phyloP scores from a whole-genome alignment of 2,329 filamentous ascomycete species.

The Aspergillus nomiae region DNA sequence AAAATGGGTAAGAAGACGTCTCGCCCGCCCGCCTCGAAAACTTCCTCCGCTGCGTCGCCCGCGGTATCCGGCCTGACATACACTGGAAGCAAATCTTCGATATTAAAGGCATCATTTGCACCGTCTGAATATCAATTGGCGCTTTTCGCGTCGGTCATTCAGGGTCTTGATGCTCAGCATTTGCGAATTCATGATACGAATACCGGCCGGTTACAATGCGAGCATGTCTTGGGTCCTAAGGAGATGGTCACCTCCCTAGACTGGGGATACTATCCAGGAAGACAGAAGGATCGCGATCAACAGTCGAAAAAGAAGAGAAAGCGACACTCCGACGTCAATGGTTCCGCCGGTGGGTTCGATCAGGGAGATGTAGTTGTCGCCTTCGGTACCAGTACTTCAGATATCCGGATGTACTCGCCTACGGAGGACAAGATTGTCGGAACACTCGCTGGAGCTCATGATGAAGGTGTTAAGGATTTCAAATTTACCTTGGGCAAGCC shows the following conservation, averaged over 20 bases:
- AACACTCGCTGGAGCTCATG: conserved; percentile 48
- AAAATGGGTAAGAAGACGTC: conserved; percentile 51
- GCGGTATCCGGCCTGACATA: conserved; percentile 39
- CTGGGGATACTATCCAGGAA: conserved; percentile 50
- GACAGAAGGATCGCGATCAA: conserved; percentile 37
- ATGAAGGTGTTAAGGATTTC: conserved; percentile 53
- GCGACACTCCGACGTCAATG: conserved; percentile 46
- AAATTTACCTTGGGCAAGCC: conserved; percentile 48
- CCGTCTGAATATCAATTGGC: conserved; percentile 54
- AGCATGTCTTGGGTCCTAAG: conserved; percentile 51
- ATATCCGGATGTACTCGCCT: conserved; percentile 54
- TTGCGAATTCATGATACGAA: conserved; percentile 55
- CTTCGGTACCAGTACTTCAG: conserved; percentile 51
- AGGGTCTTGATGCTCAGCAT: conserved; percentile 55
- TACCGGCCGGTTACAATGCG: conserved; percentile 53
- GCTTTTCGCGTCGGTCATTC: conserved; percentile 56
- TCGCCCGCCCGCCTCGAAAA: conserved; percentile 46
- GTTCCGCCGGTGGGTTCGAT: conserved; percentile 33
- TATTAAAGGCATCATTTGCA: conserved; percentile 53
- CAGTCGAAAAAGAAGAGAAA: conserved; percentile 55
- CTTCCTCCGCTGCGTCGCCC: conserved; percentile 45
- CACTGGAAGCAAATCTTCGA: conserved; percentile 48
- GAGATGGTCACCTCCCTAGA: conserved; percentile 52
- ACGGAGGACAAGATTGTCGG: conserved; percentile 50
- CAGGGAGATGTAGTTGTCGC: conserved; percentile 50